These are phyloP conservation scores for Ceratobasidium sp. DNA, from an alignment of 1,284 basidiomycete species.

Conservation along the genomic window DNA sequence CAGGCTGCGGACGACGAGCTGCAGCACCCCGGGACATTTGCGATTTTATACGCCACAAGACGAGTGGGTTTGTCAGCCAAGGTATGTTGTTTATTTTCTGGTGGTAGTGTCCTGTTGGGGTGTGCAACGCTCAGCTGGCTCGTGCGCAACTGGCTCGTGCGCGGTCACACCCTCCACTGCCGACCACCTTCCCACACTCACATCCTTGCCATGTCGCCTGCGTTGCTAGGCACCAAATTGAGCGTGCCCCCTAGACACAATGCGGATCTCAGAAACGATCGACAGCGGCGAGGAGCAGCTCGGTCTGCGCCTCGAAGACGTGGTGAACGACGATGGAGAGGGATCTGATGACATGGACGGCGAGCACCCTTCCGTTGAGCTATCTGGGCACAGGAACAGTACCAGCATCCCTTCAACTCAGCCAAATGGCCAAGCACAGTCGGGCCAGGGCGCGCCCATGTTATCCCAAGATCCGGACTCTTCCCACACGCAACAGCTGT, in stretches of 20 bases:
- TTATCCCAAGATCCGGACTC: not conserved
- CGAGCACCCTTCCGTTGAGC: slow-evolving; percentile 14
- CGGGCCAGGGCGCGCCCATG: slow-evolving; percentile 1
- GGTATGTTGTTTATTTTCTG: slow-evolving; percentile 42
- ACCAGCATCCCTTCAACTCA: slow-evolving; percentile 1
- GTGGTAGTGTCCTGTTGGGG: slow-evolving; percentile 41
- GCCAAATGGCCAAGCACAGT: not conserved
- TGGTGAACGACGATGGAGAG: slow-evolving; percentile 42
- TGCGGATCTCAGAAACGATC: slow-evolving; percentile 28
- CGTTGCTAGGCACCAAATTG: not conserved
- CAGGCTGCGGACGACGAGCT: not conserved
- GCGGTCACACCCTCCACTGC: slow-evolving; percentile 24
- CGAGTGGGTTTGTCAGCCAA: slow-evolving; percentile 36
- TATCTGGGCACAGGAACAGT: slow-evolving; percentile 2
- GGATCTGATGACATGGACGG: slow-evolving; percentile 42
- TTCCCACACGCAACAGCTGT: slow-evolving; percentile 3
- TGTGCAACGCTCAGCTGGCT: slow-evolving; percentile 38
- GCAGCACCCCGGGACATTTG: not conserved
- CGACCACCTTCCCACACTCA: slow-evolving; percentile 19
- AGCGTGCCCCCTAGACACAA: not conserved
- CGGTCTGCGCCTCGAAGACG: slow-evolving; percentile 41
- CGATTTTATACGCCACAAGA: not conserved
- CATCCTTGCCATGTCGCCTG: not conserved
- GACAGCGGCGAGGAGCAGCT: slow-evolving; percentile 38
- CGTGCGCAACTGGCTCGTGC: slow-evolving; percentile 39